Percentiles rank a stretch among this genome's conserved stretches.
Conservation (phyloP, 2,329 filamentous ascomycete genomes). For the Pseudogymnoascus sp. region DNA sequence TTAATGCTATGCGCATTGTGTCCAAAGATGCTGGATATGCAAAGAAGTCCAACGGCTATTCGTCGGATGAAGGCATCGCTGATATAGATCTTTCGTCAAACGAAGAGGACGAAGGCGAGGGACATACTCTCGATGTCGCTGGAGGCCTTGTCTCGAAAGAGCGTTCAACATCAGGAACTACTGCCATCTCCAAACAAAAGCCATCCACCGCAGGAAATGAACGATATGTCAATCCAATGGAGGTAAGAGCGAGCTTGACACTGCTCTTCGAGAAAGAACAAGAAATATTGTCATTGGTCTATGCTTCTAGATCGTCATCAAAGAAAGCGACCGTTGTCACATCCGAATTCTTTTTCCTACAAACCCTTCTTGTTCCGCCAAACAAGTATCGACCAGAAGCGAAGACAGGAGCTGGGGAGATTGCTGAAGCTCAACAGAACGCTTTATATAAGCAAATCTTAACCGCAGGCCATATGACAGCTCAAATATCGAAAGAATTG, state of each 20-base stretch:
- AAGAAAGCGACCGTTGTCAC: constrained; percentile 52
- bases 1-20: constrained; percentile 30
- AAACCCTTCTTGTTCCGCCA: constrained; percentile 78
- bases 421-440: constrained; percentile 86
- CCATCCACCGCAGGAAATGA: constrained; percentile 41
- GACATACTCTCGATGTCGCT: constrained; percentile 44
- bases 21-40: constrained; percentile 34
- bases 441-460: constrained; percentile 79
- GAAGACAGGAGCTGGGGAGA: constrained; percentile 68
- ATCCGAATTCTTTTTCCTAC: constrained; percentile 91
- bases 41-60: constrained; percentile 30
- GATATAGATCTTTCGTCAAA: constrained; percentile 51
- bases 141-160: constrained; percentile 45
- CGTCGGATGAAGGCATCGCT: constrained; percentile 62
- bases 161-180: constrained; percentile 27
- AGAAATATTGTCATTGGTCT: constrained; percentile 77
- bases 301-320: constrained; percentile 58
- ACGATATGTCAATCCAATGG: constrained; percentile 72
- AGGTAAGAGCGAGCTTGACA: constrained; percentile 71
- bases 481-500: constrained; percentile 66
- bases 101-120: constrained; percentile 37
- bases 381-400: constrained; percentile 88
- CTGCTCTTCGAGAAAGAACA: constrained; percentile 82
- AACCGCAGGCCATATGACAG: constrained; percentile 64
- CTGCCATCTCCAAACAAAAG: constrained; percentile 32